Percentiles rank a stretch among this genome's conserved stretches.
Conservation (phyloP, 441 rosid genomes). For the Populus trichocarpa region DNA sequence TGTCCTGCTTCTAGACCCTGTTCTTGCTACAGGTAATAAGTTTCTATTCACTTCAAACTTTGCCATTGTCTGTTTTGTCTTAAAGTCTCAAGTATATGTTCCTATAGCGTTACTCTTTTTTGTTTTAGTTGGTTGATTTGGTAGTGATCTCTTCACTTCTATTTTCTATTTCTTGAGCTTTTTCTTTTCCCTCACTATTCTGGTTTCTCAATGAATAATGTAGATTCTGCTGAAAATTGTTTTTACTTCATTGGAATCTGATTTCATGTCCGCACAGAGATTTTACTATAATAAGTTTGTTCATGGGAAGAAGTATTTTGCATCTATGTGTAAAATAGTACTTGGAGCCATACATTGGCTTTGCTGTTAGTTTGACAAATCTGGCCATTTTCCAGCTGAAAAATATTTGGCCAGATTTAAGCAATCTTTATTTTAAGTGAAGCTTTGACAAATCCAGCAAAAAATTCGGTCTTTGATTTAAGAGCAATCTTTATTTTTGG, state of each 20-base stretch:
- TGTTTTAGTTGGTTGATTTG: not conserved
- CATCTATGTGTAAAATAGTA: not conserved
- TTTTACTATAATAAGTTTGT: not conserved
- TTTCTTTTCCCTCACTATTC: not conserved
- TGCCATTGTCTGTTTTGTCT: not conserved
- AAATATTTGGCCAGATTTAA: too few relatives aligned
- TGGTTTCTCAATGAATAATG: not conserved
- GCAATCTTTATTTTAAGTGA: too few relatives aligned
- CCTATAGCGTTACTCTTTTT: not conserved
- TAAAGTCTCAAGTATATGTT: not conserved
- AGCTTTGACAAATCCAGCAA: too few relatives aligned
- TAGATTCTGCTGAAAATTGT: not conserved
- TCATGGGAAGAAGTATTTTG: not conserved
- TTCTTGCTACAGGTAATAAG: conserved; percentile 80
- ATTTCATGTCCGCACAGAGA: not conserved
- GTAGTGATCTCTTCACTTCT: too few relatives aligned
- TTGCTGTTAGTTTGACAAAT: not conserved
- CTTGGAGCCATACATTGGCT: not conserved
- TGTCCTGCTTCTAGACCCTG: conserved; percentile 97
- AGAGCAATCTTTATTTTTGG: not conserved
- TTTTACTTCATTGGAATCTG: not conserved
- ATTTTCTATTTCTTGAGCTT: not conserved
- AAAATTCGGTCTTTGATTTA: not conserved
- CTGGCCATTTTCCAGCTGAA: not conserved
- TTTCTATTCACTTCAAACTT: conserved; percentile 6